phyloP scores from a whole-genome alignment of 2,329 filamentous ascomycete species.

The Pseudogymnoascus sp. region DNA sequence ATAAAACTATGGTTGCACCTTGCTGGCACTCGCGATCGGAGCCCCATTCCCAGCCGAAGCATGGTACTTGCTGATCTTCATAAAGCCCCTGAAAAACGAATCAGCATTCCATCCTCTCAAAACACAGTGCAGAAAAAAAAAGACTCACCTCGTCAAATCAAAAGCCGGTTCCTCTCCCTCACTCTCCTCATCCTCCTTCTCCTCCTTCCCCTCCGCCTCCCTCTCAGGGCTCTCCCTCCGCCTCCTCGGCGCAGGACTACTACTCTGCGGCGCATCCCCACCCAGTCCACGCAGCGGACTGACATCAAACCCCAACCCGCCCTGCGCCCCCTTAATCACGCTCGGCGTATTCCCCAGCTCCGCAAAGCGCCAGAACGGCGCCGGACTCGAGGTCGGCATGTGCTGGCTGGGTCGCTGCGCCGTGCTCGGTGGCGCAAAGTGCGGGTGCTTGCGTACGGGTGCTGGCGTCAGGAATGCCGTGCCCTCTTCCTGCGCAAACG shows the following conservation, averaged over 20 bases:
- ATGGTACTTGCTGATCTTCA: conserved; percentile 7
- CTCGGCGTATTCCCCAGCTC: conserved; percentile 64
- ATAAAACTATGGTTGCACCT: not conserved
- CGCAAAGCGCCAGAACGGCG: conserved; percentile 82
- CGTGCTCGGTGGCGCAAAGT: conserved; percentile 70
- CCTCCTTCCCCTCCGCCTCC: conserved; percentile 18
- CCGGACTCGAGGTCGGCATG: conserved; percentile 77
- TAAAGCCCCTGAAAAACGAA: not conserved
- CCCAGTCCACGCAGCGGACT: conserved; percentile 47
- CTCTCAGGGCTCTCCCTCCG: conserved; percentile 13
- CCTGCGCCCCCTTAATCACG: conserved; percentile 28
- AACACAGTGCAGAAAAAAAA: not conserved
- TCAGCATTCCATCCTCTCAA: not conserved
- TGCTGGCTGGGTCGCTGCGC: conserved; percentile 74
- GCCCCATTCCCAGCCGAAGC: not conserved
- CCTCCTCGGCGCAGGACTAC: conserved; percentile 43
- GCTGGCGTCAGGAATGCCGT: conserved; percentile 62
- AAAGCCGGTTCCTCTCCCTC: conserved; percentile 46
- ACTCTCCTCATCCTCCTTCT: conserved; percentile 26
- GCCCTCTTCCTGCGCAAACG: conserved; percentile 52
- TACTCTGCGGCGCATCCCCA: conserved; percentile 40
- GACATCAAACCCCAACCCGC: conserved; percentile 43
- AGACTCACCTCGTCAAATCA: conserved; percentile 32
- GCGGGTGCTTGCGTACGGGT: conserved; percentile 63
- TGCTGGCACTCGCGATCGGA: not conserved